Base-by-base conservation (phyloP, 108 stramenopile genomes). In the Seminavis robusta region DNA sequence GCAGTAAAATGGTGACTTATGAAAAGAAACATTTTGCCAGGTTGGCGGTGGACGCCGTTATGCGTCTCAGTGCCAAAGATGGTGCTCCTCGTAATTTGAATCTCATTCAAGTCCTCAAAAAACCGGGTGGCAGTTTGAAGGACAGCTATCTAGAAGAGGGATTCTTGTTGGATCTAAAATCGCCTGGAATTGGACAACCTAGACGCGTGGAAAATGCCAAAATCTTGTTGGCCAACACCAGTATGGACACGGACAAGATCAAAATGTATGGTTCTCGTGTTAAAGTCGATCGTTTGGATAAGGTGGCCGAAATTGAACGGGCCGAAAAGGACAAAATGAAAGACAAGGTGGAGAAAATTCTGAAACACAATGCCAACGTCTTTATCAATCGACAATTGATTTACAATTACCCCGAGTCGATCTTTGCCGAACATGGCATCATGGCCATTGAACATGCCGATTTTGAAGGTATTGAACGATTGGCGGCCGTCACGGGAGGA, bases 391-490 rank as follows among this genome's bases (percentile, higher is more conserved):
- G 99, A 31, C 99, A 99, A 74, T 79, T 99, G 45, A 98, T 99
- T 67, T 99, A 99, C 86, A 98, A 99, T 67, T 96, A 92, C 59
- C 97, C 99, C 4, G 98, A 98, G 71, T 79, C 79, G 15, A 78
- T 99, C 32, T 99, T 99, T 64, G 95, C 98, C 8, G 94, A 97
- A 41, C 73, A 80, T 6, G 94, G 94, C 0, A 74, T 99, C 41
- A 97, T 99, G 96, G 92, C 94, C 25, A 98, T 99, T 64, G 99
- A 99, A 77, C 99, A 99, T 76, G 99, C 99, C 25, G 99, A 99
- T 74, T 99, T 99, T 74, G 99, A 99, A 44, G 99, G 99, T 1
- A 89, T 97, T 32, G 99, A 99, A 65, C 92, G 97, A 21, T 83
- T 99, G 24, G 90, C 96, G 7, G 94, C 95, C 33, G 95, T 97